Evolutionary conservation across 2,329 filamentous ascomycete species (phyloP), one percentile per base, ranked within the genome.

Genomic region (Alternaria triticina): DNA sequence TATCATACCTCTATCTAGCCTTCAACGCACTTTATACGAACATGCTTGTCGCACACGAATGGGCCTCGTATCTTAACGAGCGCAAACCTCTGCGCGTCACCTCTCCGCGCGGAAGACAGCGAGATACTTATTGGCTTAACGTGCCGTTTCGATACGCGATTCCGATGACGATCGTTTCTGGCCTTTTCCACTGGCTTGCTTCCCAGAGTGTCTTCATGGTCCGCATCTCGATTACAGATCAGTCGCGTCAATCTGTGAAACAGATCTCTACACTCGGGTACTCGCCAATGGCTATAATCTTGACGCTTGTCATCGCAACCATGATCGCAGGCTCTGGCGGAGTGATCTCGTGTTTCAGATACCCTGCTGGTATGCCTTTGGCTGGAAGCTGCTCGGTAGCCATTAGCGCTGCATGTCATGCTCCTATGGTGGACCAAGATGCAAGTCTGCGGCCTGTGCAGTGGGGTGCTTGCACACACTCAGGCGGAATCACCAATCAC

Each of bases 31-130:
- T 86, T 5, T 75, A 83, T 22, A 87, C 83, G 0, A 79, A 72
- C 7, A 85, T 86, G 76, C 76, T 85, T 1, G 67, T 83, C 0
- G 82, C 81, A 1, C 69, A 75, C 6, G 86, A 88, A 72, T 88
- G 82, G 72, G 79, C 75, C 40, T 65, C 69, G 0, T 86, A 82
- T 70, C 72, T 77, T 1, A 17, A 59, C 0, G 3, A 67, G 0
- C 72, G 73, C 5, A 83, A 81, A 56, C 47, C 69, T 0, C 74
- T 84, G 0, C 76, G 82, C 2, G 82, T 83, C 1, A 81, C 79
- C 3, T 28, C 46, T 1, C 80, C 82, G 0, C 36, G 62, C 1
- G 80, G 75, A 5, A 44, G 67, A 8, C 83, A 84, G 47, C 75
- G 81, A 15, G 65, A 54, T n/a, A 83, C 79, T 0, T 82, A 84